These are phyloP conservation scores for Tetrapyrgos nigripes DNA, from an alignment of 1,284 basidiomycete genomes.

Conservation along the genomic window DNA sequence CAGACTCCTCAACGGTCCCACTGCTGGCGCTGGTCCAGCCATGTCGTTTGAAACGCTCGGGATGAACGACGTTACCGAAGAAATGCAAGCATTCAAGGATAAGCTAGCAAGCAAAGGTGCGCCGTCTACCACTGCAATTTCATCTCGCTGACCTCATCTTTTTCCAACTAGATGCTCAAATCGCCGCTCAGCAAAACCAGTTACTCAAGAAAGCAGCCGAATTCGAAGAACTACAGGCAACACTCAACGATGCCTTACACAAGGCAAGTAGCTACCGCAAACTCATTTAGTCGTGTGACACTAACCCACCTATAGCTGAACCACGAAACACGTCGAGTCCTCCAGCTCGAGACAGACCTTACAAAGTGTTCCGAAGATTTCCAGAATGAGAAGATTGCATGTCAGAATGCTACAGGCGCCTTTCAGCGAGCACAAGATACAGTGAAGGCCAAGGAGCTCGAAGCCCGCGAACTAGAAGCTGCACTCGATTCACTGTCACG, in stretches of 20 bases:
- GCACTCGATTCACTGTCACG: conserved; percentile 63
- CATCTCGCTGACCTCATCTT: conserved; percentile 17
- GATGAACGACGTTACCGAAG: conserved; percentile 64
- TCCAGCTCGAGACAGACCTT: conserved; percentile 60
- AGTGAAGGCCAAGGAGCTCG: conserved; percentile 55
- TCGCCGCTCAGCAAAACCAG: conserved; percentile 61
- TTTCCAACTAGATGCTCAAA: conserved; percentile 55
- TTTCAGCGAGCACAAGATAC: conserved; percentile 55
- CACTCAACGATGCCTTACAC: conserved; percentile 61
- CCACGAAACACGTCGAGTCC: conserved; percentile 59
- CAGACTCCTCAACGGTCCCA: neutral
- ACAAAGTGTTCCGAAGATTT: conserved; percentile 57
- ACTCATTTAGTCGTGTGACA: conserved; percentile 13
- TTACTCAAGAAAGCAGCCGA: conserved; percentile 61
- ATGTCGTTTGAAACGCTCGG: conserved; percentile 70
- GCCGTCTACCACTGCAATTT: conserved; percentile 7
- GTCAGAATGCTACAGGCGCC: conserved; percentile 60
- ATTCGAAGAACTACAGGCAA: conserved; percentile 56
- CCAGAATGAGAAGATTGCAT: conserved; percentile 57
- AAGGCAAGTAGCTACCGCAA: conserved; percentile 52
- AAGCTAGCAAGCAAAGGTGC: conserved; percentile 68
- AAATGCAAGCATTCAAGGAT: conserved; percentile 62
- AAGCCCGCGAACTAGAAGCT: conserved; percentile 60
- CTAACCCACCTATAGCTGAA: conserved; percentile 50
- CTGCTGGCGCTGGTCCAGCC: conserved; percentile 13